These are phyloP conservation scores for Polygonum maritimum DNA, from an alignment of 148 eudicot genomes.

Conservation along the genomic window DNA sequence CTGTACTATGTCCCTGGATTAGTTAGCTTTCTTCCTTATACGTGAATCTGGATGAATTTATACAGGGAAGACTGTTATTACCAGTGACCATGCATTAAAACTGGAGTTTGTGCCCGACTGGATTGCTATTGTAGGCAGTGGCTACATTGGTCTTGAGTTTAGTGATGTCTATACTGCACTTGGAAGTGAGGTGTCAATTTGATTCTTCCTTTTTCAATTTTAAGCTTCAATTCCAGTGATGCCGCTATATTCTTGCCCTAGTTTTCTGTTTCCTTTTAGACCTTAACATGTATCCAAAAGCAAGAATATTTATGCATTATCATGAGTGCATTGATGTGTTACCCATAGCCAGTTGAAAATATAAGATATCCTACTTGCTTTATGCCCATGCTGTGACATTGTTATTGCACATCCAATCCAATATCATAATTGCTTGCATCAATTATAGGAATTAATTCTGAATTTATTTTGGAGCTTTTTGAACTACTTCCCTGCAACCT, in stretches of 20 bases:
- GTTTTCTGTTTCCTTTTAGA: not conserved
- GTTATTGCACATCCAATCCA: not conserved
- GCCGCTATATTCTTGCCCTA: not conserved
- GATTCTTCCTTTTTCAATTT: not conserved
- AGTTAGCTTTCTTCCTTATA: not conserved
- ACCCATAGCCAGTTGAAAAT: not conserved
- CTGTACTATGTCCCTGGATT: not conserved
- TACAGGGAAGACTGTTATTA: slow-evolving; percentile 96
- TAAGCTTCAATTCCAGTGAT: too few species aligned
- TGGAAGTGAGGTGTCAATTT: slow-evolving; percentile 82
- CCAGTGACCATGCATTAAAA: slow-evolving; percentile 99
- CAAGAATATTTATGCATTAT: not conserved
- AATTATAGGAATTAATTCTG: not conserved
- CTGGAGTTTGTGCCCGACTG: slow-evolving; percentile 94
- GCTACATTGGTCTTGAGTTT: slow-evolving; percentile 98
- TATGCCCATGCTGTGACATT: not conserved
- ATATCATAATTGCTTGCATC: not conserved
- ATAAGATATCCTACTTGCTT: not conserved
- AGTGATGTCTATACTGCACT: slow-evolving; percentile 99
- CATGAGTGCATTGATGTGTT: not conserved
- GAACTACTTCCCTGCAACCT: not conserved
- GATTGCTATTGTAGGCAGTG: slow-evolving; percentile 99
- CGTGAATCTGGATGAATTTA: slow-evolving; percentile 4
- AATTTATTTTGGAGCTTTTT: not conserved
- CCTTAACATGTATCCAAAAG: not conserved